phyloP scores from a whole-genome alignment of 164 flowering plant species.

The Houttuynia cordata region DNA sequence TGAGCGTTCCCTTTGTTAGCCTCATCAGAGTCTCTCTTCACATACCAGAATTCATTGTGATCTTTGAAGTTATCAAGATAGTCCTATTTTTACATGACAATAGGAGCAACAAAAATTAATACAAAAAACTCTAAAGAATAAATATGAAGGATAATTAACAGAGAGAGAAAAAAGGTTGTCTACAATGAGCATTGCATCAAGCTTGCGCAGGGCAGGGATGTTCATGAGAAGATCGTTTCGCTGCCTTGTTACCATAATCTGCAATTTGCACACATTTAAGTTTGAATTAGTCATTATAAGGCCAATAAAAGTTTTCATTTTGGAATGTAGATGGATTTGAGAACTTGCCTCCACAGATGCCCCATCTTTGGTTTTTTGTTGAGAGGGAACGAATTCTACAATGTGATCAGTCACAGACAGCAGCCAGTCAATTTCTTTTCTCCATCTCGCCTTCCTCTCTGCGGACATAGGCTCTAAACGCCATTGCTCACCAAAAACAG shows the following conservation, averaged over 20 bases:
- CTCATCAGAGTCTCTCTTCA: conserved; percentile 31
- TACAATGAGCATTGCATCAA: conserved; percentile 84
- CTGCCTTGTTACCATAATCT: conserved; percentile 86
- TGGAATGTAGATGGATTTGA: neutral
- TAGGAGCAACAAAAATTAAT: neutral
- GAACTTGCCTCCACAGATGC: conserved; percentile 47
- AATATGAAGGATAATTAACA: neutral
- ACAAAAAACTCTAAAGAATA: neutral
- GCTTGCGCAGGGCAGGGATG: conserved; percentile 82
- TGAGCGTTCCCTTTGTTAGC: conserved; percentile 24
- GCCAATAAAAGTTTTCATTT: neutral
- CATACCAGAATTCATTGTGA: conserved; percentile 68
- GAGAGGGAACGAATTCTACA: conserved; percentile 81
- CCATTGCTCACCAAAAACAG: conserved; percentile 70
- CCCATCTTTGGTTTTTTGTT: conserved; percentile 67
- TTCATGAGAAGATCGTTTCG: conserved; percentile 73
- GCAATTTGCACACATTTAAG: neutral
- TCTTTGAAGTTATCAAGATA: conserved; percentile 49
- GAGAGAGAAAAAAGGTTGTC: conserved; percentile 15
- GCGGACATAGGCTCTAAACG: conserved; percentile 72
- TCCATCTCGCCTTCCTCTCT: conserved; percentile 70
- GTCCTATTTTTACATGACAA: conserved; percentile 26
- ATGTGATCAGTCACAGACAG: conserved; percentile 87
- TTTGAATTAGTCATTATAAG: neutral
- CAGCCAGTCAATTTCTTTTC: conserved; percentile 80